phyloP scores from a whole-genome alignment of 23 red algal species.

The Gracilariopsis chorda region DNA sequence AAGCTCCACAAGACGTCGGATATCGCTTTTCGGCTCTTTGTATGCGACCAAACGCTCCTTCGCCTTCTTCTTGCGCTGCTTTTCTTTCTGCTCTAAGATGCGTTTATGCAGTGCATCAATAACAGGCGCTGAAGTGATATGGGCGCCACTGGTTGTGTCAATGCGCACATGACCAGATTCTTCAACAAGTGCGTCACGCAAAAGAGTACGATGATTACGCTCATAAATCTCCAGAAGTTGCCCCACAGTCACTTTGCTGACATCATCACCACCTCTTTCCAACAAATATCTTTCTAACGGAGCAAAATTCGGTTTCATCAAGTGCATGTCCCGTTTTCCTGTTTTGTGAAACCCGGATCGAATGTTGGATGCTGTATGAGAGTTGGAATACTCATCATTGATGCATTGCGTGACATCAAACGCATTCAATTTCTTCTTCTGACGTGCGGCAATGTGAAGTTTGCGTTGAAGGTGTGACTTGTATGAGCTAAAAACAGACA shows the following conservation, averaged over 20 bases:
- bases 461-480: too few species aligned
- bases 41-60: too few species aligned
- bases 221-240: not conserved
- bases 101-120: not conserved
- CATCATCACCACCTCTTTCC: not conserved
- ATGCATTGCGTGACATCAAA: conserved; percentile 1
- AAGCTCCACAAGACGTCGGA: not conserved
- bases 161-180: not conserved
- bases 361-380: not conserved
- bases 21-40: too few species aligned
- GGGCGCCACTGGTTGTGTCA: not conserved
- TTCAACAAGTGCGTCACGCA: not conserved
- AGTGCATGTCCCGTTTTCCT: not conserved
- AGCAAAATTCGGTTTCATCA: not conserved
- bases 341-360: not conserved
- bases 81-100: not conserved
- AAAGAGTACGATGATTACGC: not conserved
- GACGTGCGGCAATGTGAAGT: not conserved
- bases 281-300: not conserved
- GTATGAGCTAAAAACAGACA: too few species aligned
- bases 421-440: not conserved
- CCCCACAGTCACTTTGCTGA: not conserved
- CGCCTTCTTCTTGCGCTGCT: not conserved
- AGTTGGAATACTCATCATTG: not conserved
- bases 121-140: not conserved